A percentile compares a stretch with the other conserved stretches of the same genome.
phyloP scores from a whole-genome alignment of 345 rosid genomes.

The Streptanthus diversifolius region DNA sequence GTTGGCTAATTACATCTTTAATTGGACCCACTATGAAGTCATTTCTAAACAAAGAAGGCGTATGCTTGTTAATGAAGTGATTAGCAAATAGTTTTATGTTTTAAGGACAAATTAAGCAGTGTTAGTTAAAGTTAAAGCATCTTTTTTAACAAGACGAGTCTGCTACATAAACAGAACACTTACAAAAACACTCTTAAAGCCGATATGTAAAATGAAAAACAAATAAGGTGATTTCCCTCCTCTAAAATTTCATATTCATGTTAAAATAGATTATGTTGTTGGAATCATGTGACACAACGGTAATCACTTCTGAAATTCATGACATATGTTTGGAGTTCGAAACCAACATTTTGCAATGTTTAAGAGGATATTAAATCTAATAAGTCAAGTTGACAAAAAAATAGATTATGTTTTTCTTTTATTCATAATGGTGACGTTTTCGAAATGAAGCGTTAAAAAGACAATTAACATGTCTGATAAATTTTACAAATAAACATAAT shows the following conservation, averaged over 20 bases:
- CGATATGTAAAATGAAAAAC: background rate
- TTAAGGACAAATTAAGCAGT: background rate
- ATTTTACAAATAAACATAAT: too few species aligned
- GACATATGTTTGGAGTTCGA: too few species aligned
- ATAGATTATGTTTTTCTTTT: background rate
- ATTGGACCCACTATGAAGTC: constrained; percentile 5
- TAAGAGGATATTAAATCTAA: too few species aligned
- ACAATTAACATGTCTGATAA: background rate
- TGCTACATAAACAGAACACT: background rate
- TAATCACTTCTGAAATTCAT: too few species aligned
- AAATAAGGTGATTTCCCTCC: background rate
- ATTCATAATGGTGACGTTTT: background rate
- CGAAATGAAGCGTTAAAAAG: background rate
- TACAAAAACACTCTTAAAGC: background rate
- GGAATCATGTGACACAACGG: too few species aligned
- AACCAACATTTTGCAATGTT: too few species aligned
- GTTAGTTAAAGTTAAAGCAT: background rate
- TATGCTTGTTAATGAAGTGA: constrained; percentile 12
- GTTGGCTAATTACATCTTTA: constrained; percentile 3
- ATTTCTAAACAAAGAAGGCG: constrained; percentile 7
- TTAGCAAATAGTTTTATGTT: background rate
- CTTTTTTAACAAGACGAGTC: background rate
- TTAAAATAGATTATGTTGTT: background rate
- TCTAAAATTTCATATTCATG: too few species aligned
- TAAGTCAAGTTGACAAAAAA: too few species aligned